Evolutionary conservation across 306 rosid genomes (phyloP), one percentile per base, ranked within the genome.

Genomic region (Medicago lupulina): DNA sequence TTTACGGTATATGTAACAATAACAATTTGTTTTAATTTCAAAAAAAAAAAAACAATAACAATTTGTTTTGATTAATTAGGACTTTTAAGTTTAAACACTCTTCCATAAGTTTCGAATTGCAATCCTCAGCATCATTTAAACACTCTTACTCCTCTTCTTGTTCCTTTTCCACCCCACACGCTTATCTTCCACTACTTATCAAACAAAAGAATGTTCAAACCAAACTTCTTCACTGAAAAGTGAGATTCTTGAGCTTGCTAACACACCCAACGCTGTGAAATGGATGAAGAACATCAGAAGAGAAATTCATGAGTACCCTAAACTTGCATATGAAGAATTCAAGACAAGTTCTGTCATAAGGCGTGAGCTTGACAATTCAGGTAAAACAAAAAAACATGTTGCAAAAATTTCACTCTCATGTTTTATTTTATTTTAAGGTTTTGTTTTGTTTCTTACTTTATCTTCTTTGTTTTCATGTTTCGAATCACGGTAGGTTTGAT

Each of bases 271-370:
- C 4, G 79, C 81, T 4, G 72, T 84, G 79, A 71, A 77, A n/a
- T 93, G 93, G 96, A 93, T 93, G 89, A 89, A 82, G 81, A 58
- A 51, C 8, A 81, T 88, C 3, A 84, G 94, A 77, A 91, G 96
- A 72, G 88, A 88, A 84, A 91, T 93, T 59, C 98, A 93, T 43
- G 89, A 89, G 73, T 18, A 89, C 77, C 98, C 97, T 10, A 97
- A 93, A 65, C 92, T 93, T 80, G 92, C 92, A 9, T 80, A 77
- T 59, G 93, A 91, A 66, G 98, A 93, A 76, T 78, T 85, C 89
- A 67, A 86, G 25, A 93, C 98, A 0, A 91, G 97, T 59, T 78
- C 72, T 57, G 55, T 91, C 76, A 88, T 93, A 13, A 77, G 93
- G 76, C 86, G 79, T 3, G 98, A 91, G 87, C 96, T 91, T 58